phyloP scores from a whole-genome alignment of 495 filamentous ascomycete species.

The Clavariopsis aquatica region DNA sequence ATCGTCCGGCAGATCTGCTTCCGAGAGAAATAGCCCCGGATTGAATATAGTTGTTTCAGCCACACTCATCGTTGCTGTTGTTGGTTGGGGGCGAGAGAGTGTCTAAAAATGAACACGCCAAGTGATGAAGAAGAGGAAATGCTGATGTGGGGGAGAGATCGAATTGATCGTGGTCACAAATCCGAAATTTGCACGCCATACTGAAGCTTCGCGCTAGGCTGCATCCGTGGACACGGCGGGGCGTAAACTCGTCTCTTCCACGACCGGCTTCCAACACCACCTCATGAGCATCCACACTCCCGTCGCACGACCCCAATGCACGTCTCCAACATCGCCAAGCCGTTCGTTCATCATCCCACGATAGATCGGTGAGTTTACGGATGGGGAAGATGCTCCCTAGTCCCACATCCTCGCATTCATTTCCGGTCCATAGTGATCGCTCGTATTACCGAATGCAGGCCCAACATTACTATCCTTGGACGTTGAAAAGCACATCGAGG shows the following conservation, averaged over 20 bases:
- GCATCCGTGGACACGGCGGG: background rate
- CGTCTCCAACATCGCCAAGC: background rate
- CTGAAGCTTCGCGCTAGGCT: background rate
- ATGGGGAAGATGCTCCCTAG: background rate
- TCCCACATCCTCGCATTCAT: conserved; percentile 9
- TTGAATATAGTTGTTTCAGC: conserved; percentile 19
- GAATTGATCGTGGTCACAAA: background rate
- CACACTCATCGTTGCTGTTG: conserved; percentile 1
- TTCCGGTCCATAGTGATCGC: conserved; percentile 5
- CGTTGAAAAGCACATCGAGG: background rate
- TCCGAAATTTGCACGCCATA: background rate
- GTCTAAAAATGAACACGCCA: background rate
- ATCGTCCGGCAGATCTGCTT: conserved; percentile 5
- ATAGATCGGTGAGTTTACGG: background rate
- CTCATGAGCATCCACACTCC: background rate
- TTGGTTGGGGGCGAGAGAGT: background rate
- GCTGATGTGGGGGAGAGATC: background rate
- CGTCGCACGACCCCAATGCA: background rate
- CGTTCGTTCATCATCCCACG: background rate
- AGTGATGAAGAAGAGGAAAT: conserved; percentile 1
- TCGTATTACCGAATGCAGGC: conserved; percentile 9
- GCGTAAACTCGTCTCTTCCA: background rate
- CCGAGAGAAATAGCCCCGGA: conserved; percentile 27
- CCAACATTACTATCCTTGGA: conserved; percentile 15
- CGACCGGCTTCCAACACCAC: background rate